Base-by-base conservation (phyloP, 2,329 filamentous ascomycete species). In the Fusarium sp. region DNA sequence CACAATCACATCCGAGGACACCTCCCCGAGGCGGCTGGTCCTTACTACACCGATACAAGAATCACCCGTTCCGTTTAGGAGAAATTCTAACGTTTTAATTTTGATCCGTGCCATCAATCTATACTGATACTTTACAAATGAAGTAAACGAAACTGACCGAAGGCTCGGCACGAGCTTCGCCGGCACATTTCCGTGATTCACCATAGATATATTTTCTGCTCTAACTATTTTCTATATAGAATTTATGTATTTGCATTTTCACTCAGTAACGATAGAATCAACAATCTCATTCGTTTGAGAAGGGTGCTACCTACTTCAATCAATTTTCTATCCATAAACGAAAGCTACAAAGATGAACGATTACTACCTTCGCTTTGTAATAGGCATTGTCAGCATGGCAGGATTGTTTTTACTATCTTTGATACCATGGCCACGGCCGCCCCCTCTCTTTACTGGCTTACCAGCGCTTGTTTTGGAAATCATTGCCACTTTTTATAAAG, bases 391-490 rank as follows among this genome's bases (percentile, higher is more conserved):
- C 39, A 61, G 45, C 58, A 35, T 61, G 27, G 35, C 58, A 48
- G 58, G 58, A 48, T 50, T 61, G 39, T 14, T 61, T 41, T 32
- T 61, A 18, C n/a, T 61, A 9, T 61, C 58, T 61, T 50, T 61
- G n/a, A 50, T 61, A 61, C 58, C 58, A 50, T 61, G 58, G 58
- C 58, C 58, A 61, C 58, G 58, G 30, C 58, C 58, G 14, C 58
- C 58, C 25, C 58, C 58, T 18, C 23, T 61, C 30, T 61, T 61
- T 48, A 61, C 58, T 30, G 58, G 58, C 58, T 50, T 50, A 41
- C 7, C 58, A 25, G 58, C 58, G 58, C 41, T 61, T 35, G 18
- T 61, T 48, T 61, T 61, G n/a, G 27, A 61, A 25, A 48, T 52
- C 8, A 25, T 52, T 52, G 18, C 48, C 48, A n/a, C 18, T 18